Base-by-base conservation (phyloP, 1,284 basidiomycete genomes). In the Malassezia cuniculi region DNA sequence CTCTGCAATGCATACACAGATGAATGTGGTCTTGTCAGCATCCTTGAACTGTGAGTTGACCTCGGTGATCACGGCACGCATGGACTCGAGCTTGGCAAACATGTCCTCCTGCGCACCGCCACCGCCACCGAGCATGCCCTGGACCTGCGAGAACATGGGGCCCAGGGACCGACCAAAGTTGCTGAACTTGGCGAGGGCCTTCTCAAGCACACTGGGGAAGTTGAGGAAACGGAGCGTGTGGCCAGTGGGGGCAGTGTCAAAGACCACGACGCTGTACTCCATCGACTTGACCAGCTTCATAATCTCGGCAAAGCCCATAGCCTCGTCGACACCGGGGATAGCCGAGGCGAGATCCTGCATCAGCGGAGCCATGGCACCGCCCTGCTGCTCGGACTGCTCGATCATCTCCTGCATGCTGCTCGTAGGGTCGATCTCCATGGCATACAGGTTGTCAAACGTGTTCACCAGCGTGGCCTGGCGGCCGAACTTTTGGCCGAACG, bases 271-370 rank as follows among this genome's bases (percentile, higher is more conserved):
- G 16, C 85, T 89, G 73, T 93, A 99, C 71, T 95, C 80, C 90
- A 97, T 95, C n/a, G 85, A 93, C 71, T 97, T 95, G 70, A 99
- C 93, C 69, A 95, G 89, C 77, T 97, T 97, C 93, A 97, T 99
- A 70, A 99, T 93, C 70, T 99, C 90, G 0, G 90, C 93, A 59
- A 99, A 99, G 45, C 87, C 90, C 90, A 99, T 97, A 3, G 90
- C 90, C 70, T 99, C 90, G 65, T 99, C 90, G 1, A 99, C 90
- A 71, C 90, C 90, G 0, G 90, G 90, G 47, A 99, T 97, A 1
- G 93, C 89, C 62, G 97, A 99, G 0, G 90, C 93, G 27, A 97
- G 75, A 70, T 97, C 90, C 69, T 97, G 90, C 86, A 97, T 94
- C 85, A 99, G 95, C 50, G 82, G 80, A 24, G 86, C 86, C 89